Base-by-base conservation (phyloP, 2,329 filamentous ascomycete genomes). In the Amylocarpus encephaloides region DNA sequence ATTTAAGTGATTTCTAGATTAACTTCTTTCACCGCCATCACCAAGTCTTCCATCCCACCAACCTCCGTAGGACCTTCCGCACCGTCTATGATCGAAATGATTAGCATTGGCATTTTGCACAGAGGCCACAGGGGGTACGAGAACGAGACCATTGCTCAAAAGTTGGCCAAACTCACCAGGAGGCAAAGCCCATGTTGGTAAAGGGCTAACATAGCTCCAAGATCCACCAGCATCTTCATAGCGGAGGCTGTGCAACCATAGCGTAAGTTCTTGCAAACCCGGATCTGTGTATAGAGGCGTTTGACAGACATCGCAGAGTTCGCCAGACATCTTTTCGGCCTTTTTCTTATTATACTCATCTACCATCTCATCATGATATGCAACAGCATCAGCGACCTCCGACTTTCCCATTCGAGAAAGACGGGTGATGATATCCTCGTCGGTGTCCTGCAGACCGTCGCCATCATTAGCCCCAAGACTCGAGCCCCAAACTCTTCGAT, bases 271-370 rank as follows among this genome's bases (percentile, higher is more conserved):
- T 62, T 97, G 91, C 38, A 76, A 71, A 1, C 91, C 91, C 0
- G 93, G 93, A 64, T 98, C 93, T 13, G 88, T 94, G 69, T 97
- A 98, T 39, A 98, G 73, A 18, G 88, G 86, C 16, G 93, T 95
- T 51, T 85, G 78, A 67, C 93, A 98, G 32, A 90, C 68, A 5
- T 84, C 76, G 67, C 93, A 98, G 13, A 81, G 71, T 62, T 90
- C 75, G 11, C 93, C 93, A 1, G 91, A 94, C 78, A 97, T 86
- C 67, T 88, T 91, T 73, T 98, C 93, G 1, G 91, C 92, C 62
- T 92, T 91, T 62, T 84, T 82, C 70, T 91, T 89, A 65, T 95
- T 82, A 67, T 97, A 97, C 49, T 85, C 78, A 59, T 91, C 86
- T 34, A 96, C 85, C 81, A 96, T 91, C 61, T 93, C 88, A 64